Conservation (phyloP, 2,329 filamentous ascomycete genomes). For the Ophiostoma australiae region DNA sequence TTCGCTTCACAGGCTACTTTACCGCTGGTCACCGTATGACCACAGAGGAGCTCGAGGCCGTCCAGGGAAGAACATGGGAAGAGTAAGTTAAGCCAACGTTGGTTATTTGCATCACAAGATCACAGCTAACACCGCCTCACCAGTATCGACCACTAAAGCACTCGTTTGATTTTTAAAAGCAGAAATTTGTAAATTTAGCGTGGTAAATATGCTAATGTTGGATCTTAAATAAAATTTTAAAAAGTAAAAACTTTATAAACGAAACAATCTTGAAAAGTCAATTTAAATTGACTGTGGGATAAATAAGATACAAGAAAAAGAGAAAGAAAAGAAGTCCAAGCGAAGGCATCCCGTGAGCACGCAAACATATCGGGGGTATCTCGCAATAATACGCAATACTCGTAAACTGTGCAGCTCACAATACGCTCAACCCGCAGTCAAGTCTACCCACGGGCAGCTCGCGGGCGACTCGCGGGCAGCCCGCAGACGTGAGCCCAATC, state of each 20-base stretch:
- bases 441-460: background rate
- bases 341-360: background rate
- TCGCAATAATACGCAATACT: background rate
- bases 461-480: background rate
- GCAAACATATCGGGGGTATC: background rate
- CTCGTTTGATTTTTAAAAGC: background rate
- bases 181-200: background rate
- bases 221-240: background rate
- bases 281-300: background rate
- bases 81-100: slow-evolving; percentile 37
- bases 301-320: background rate
- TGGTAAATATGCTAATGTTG: background rate
- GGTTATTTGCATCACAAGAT: background rate
- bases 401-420: background rate
- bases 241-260: background rate
- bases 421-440: background rate
- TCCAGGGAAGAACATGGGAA: slow-evolving; percentile 89
- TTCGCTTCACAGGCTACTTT: slow-evolving; percentile 48
- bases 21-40: slow-evolving; percentile 88
- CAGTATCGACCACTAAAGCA: slow-evolving; percentile 32
- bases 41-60: slow-evolving; percentile 74
- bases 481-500: background rate
- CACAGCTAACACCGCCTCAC: background rate
- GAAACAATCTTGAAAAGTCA: background rate
- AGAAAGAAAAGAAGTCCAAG: background rate